These are phyloP conservation scores for Cladosporium sp. DNA, from an alignment of 2,329 filamentous ascomycete species.

Conservation along the genomic window DNA sequence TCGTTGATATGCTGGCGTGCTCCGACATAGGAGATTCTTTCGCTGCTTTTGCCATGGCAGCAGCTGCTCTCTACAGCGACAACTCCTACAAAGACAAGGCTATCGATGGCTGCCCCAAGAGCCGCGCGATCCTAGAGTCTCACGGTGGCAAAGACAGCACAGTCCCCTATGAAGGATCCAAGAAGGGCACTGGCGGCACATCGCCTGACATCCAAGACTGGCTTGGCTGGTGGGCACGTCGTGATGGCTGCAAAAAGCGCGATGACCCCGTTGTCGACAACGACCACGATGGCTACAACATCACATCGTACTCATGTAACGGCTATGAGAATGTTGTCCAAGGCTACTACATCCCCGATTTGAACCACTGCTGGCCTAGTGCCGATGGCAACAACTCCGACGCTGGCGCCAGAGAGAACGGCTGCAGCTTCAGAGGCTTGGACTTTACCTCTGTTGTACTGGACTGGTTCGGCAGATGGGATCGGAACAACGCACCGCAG, in stretches of 20 bases:
- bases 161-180: conserved; percentile 37
- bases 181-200: conserved; percentile 23
- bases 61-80: conserved; percentile 45
- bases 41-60: conserved; percentile 48
- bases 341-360: conserved; percentile 37
- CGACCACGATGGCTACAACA: conserved; percentile 26
- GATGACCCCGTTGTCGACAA: conserved; percentile 7
- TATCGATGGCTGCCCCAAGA: conserved; percentile 24
- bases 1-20: conserved; percentile 45
- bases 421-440: conserved; percentile 13
- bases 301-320: conserved; percentile 27
- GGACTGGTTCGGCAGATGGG: conserved; percentile 27
- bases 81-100: conserved; percentile 13
- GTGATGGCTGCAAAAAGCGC: conserved; percentile 31
- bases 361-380: conserved; percentile 41
- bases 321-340: conserved; percentile 32
- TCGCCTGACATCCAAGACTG: conserved; percentile 30
- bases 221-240: conserved; percentile 36
- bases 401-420: conserved; percentile 16
- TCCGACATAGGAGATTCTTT: conserved; percentile 38
- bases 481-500: conserved; percentile 19
- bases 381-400: conserved; percentile 22
- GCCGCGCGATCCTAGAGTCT: conserved; percentile 40
- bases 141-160: conserved; percentile 41
- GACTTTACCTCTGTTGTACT: conserved; percentile 25